A percentile compares a stretch with the other conserved stretches of the same genome.
These are phyloP conservation scores for Crithidia fasciculata DNA, from an alignment of 208 protist genomes.

Conservation along the genomic window DNA sequence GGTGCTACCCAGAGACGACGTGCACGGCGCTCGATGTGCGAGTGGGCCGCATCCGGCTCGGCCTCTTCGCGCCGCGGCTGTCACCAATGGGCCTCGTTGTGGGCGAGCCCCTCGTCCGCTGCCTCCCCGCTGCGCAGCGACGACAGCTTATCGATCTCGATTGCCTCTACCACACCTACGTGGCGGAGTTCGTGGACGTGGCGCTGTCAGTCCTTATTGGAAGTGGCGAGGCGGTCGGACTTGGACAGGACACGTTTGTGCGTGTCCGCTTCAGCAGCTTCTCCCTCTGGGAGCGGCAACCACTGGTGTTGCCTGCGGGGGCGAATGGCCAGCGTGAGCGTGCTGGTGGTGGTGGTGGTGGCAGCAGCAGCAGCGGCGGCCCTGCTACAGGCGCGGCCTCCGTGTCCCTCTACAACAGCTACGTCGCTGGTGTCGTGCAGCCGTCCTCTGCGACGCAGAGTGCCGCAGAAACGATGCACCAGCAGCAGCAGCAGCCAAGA, in stretches of 20 bases:
- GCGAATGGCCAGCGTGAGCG: not conserved
- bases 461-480: not conserved
- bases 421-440: slow-evolving; percentile 3
- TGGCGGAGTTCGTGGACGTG: slow-evolving; percentile 25
- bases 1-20: slow-evolving; percentile 23
- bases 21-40: slow-evolving; percentile 33
- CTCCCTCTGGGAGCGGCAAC: slow-evolving; percentile 32
- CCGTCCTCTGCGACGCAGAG: not conserved
- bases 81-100: slow-evolving; percentile 57
- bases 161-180: slow-evolving; percentile 44
- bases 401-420: slow-evolving; percentile 27
- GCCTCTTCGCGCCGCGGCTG: slow-evolving; percentile 59
- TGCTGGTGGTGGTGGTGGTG: not conserved
- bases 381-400: not conserved
- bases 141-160: slow-evolving; percentile 26
- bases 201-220: slow-evolving; percentile 23
- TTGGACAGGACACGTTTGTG: slow-evolving; percentile 20
- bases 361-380: not conserved
- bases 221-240: slow-evolving; percentile 5
- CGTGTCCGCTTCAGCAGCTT: slow-evolving; percentile 17
- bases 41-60: slow-evolving; percentile 32
- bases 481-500: not conserved
- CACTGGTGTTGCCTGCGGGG: slow-evolving; percentile 1
- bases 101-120: slow-evolving; percentile 64
- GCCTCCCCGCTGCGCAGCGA: slow-evolving; percentile 38